phyloP scores from a whole-genome alignment of 805 yeast genomes.

The Wickerhamomyces bisporus region DNA sequence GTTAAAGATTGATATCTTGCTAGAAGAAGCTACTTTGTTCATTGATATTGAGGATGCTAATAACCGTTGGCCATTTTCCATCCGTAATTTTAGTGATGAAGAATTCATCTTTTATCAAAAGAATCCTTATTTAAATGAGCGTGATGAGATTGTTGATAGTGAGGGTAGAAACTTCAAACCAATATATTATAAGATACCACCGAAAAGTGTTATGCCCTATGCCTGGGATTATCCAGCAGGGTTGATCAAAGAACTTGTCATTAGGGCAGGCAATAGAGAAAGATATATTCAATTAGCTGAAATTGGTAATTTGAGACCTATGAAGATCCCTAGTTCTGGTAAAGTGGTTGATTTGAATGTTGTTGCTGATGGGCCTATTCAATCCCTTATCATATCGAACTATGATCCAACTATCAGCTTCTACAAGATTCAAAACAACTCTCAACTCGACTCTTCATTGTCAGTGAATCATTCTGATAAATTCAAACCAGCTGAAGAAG shows the following conservation, averaged over 20 bases:
- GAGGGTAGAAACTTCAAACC: conserved; percentile 63
- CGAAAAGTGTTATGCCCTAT: conserved; percentile 94
- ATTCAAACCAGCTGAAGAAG: conserved; percentile 45
- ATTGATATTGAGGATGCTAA: conserved; percentile 69
- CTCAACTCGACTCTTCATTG: conserved; percentile 26
- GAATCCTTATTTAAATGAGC: conserved; percentile 64
- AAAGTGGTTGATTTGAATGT: conserved; percentile 81
- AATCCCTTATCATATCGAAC: conserved; percentile 76
- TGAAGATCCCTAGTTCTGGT: conserved; percentile 56
- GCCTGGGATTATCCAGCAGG: conserved; percentile 98
- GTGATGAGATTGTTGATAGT: conserved; percentile 51
- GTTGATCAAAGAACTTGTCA: conserved; percentile 67
- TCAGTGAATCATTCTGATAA: conserved; percentile 35
- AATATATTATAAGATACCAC: conserved; percentile 73
- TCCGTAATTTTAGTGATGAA: conserved; percentile 82
- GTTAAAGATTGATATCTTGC: conserved; percentile 62
- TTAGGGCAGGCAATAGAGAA: conserved; percentile 68
- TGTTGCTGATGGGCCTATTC: conserved; percentile 94
- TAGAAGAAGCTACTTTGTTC: conserved; percentile 82
- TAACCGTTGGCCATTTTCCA: conserved; percentile 86
- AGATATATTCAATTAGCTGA: conserved; percentile 84
- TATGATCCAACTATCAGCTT: conserved; percentile 75
- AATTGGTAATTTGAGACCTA: conserved; percentile 86
- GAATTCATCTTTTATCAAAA: conserved; percentile 85
- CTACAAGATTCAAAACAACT: conserved; percentile 43